A percentile compares a stretch with the other conserved stretches of the same genome.
phyloP scores from a whole-genome alignment of 768 basidiomycete genomes.

The Trametes villosa region DNA sequence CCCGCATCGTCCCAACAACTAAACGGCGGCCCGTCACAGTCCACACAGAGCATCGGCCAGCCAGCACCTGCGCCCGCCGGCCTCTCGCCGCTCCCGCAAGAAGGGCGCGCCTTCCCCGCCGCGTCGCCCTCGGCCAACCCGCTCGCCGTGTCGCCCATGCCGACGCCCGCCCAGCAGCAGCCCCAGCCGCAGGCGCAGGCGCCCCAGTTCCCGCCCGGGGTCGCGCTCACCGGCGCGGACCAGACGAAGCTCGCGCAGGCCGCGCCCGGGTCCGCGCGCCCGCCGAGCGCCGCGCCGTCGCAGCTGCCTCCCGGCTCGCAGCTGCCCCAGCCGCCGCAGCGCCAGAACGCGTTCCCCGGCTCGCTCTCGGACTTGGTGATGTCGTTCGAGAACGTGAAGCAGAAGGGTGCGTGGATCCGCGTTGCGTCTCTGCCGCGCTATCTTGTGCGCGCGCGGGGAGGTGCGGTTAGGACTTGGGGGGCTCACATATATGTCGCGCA shows the following conservation, averaged over 20 bases:
- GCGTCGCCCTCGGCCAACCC: conserved; percentile 9
- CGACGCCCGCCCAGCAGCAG: conserved; percentile 33
- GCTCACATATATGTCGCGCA: conserved; percentile 30
- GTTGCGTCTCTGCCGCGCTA: not conserved
- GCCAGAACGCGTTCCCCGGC: conserved; percentile 68
- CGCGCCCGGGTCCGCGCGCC: conserved; percentile 43
- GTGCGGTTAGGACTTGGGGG: not conserved
- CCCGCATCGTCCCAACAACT: conserved; percentile 38
- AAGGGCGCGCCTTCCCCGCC: conserved; percentile 44
- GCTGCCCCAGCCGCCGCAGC: conserved; percentile 43
- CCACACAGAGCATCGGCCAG: conserved; percentile 21
- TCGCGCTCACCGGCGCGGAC: conserved; percentile 48
- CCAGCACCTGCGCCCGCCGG: conserved; percentile 32
- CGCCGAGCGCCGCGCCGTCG: conserved; percentile 55
- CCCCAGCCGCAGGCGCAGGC: conserved; percentile 33
- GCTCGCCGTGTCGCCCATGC: conserved; percentile 35
- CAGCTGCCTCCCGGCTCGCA: conserved; percentile 40
- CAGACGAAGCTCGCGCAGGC: conserved; percentile 31
- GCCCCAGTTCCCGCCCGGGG: conserved; percentile 71
- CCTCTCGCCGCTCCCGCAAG: conserved; percentile 56
- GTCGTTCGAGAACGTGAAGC: conserved; percentile 95
- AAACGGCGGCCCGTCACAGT: conserved; percentile 40
- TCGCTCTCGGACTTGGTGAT: conserved; percentile 91
- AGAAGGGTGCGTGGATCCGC: conserved; percentile 68
- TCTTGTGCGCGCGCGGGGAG: not conserved